Evolutionary conservation across 2,329 filamentous ascomycete genomes (phyloP).

Genomic region (Colletotrichum higginsianum): DNA sequence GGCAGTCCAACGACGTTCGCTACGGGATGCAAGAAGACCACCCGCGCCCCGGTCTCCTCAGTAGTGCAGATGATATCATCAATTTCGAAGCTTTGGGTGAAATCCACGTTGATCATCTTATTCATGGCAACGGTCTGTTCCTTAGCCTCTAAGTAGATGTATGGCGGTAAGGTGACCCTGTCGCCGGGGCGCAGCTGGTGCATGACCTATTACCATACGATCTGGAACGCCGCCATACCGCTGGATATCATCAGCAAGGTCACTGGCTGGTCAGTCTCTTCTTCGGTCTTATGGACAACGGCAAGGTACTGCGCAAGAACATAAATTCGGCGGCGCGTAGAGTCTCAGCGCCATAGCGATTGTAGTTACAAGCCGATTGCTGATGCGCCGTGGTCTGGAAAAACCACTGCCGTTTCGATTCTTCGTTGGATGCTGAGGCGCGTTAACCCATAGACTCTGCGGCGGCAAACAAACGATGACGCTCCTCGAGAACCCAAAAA

Average conservation of each 20-base stretch:
- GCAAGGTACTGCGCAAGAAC: too few species aligned
- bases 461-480: background rate
- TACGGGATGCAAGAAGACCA: slow-evolving; percentile 11
- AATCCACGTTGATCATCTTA: slow-evolving; percentile 9
- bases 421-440: too few species aligned
- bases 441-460: too few species aligned
- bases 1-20: slow-evolving; percentile 6
- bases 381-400: too few species aligned
- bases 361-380: too few species aligned
- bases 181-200: background rate
- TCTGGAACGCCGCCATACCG: background rate
- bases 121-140: slow-evolving; percentile 1
- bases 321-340: too few species aligned
- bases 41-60: slow-evolving; percentile 6
- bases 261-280: too few species aligned
- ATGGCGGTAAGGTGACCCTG: slow-evolving; percentile 6
- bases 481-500: slow-evolving; percentile 5
- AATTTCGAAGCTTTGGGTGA: background rate
- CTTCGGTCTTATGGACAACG: too few species aligned
- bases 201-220: slow-evolving; percentile 10
- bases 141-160: slow-evolving; percentile 12
- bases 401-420: too few species aligned
- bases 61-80: background rate
- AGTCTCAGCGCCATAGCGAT: too few species aligned
- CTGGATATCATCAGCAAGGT: too few species aligned